Base-by-base conservation (phyloP, 1,139 yeast species). In the Taphrina communis region DNA sequence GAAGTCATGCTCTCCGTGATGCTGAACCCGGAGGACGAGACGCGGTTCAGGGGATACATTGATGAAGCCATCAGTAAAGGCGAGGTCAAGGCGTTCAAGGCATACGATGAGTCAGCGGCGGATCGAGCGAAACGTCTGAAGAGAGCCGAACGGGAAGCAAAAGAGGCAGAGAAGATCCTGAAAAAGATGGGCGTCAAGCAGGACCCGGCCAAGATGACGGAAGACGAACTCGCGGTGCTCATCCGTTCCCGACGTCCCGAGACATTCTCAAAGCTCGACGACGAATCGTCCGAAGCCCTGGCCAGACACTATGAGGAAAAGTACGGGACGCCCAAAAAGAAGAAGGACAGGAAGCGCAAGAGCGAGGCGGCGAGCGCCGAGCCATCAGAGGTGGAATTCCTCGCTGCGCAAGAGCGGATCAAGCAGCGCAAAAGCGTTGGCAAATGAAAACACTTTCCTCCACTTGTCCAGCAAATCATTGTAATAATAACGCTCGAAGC, bases 1-100 rank as follows among this genome's bases (percentile, higher is more conserved):
- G 82, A 82, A 59, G 87, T 91, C 7, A 89, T 95, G 17, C 97
- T 91, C 77, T 82, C 89, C 66, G 92, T 88, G 72, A 83, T 87
- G 65, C 67, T 63, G 17, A 48, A 57, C 82, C 82, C 57, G n/a
- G 84, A 81, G 68, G 82, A 79, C 6, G 89, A 86, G 73, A 78
- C 78, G 65, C 82, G 97, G 50, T 82, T 89, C 38, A 84, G 83
- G 71, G 77, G 76, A 2, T 81, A 86, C 2, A 83, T 90, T 42
- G 81, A 82, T 53, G 75, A 76, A 9, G 81, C 85, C 48, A 79
- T 85, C 35, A 76, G 76, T 2, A 75, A 76, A 0, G 80, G 80
- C 3, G 78, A 78, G 2, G 77, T 83, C 53, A 77, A 79, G 55
- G 73, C 76, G 8, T 80, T 80, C 38, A 76, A 78, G 51, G 78